These are phyloP conservation scores for Pontederia paniculata DNA, from an alignment of 176 grass and related monocot genomes.

Conservation along the genomic window DNA sequence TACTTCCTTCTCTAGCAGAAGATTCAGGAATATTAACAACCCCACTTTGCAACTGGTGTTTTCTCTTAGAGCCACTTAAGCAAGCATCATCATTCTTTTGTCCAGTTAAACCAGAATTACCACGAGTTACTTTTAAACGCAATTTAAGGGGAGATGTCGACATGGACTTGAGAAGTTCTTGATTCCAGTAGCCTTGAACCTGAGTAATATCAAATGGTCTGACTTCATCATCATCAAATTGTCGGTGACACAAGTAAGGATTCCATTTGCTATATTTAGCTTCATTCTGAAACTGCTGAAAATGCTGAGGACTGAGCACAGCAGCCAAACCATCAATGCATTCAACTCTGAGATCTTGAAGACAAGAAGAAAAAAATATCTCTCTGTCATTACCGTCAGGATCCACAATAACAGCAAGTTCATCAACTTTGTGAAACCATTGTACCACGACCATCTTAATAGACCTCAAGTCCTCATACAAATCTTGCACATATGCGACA, in stretches of 20 bases:
- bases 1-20: constrained; percentile 11
- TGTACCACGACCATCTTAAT: constrained; percentile 62
- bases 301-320: constrained; percentile 70
- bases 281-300: constrained; percentile 47
- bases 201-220: constrained; percentile 75
- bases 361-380: constrained; percentile 73
- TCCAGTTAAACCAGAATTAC: constrained; percentile 25
- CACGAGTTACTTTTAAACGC: constrained; percentile 52
- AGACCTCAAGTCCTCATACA: constrained; percentile 65
- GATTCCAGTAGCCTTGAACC: constrained; percentile 85
- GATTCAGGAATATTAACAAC: constrained; percentile 2
- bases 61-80: constrained; percentile 24
- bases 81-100: constrained; percentile 8
- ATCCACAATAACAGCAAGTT: constrained; percentile 53
- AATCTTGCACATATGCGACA: constrained; percentile 85
- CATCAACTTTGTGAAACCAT: constrained; percentile 88
- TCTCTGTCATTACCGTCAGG: constrained; percentile 45
- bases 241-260: constrained; percentile 54
- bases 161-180: constrained; percentile 67
- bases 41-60: constrained; percentile 11
- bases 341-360: constrained; percentile 88
- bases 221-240: constrained; percentile 56
- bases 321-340: constrained; percentile 90
- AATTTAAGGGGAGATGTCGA: constrained; percentile 57
- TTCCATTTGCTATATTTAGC: constrained; percentile 27